These are phyloP conservation scores for Leccinellum albellum DNA, from an alignment of 768 basidiomycete species.

Conservation along the genomic window DNA sequence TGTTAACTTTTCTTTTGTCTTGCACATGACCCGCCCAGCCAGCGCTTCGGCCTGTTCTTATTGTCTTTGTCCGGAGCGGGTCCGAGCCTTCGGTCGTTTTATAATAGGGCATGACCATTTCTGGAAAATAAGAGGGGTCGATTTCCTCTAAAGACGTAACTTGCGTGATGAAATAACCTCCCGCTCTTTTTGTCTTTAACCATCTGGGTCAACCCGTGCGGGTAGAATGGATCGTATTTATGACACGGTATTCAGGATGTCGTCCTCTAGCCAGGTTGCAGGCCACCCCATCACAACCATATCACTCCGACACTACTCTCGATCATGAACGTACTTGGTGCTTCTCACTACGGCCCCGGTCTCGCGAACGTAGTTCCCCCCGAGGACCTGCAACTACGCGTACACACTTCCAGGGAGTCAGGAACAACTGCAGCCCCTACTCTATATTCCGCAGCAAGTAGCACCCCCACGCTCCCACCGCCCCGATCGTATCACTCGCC, in stretches of 20 bases:
- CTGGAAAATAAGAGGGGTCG: constrained; percentile 3
- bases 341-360: constrained; percentile 1
- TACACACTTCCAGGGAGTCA: constrained; percentile 24
- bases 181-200: constrained; percentile 31
- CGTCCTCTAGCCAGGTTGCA: constrained; percentile 8
- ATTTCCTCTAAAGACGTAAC: neutral
- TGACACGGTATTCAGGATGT: constrained; percentile 1
- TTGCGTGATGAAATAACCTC: neutral
- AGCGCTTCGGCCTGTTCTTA: constrained; percentile 19
- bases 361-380: constrained; percentile 7
- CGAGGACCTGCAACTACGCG: constrained; percentile 19
- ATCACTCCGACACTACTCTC: neutral
- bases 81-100: neutral
- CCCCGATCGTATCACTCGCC: constrained; percentile 19
- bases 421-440: constrained; percentile 15
- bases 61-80: constrained; percentile 19
- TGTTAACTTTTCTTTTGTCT: constrained; percentile 14
- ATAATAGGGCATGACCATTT: neutral
- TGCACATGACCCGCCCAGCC: constrained; percentile 4
- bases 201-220: constrained; percentile 10
- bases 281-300: constrained; percentile 7
- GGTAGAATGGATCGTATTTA: constrained; percentile 23
- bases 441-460: constrained; percentile 11
- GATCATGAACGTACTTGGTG: constrained; percentile 14
- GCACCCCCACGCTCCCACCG: constrained; percentile 21